phyloP scores from a whole-genome alignment of 495 filamentous ascomycete species.

The Sabuloglossum arenarium region DNA sequence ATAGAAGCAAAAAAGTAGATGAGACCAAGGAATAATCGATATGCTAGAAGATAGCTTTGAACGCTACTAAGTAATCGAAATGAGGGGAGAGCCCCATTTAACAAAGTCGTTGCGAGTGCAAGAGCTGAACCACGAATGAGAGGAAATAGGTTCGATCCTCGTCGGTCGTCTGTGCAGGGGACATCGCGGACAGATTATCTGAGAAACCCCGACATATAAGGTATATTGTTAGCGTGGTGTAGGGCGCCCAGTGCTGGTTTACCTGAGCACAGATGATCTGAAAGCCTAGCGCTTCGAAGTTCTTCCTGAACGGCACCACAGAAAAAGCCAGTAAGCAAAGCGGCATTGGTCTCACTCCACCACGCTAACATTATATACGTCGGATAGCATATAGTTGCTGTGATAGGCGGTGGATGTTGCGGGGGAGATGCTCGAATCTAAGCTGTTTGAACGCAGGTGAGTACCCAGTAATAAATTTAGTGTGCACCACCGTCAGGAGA shows the following conservation, averaged over 20 bases:
- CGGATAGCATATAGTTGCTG: background rate
- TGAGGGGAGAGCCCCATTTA: constrained; percentile 2
- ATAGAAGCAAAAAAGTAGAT: background rate
- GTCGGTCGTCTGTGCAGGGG: background rate
- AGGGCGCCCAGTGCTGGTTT: too few species aligned
- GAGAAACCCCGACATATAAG: background rate
- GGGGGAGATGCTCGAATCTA: background rate
- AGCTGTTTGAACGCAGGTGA: background rate
- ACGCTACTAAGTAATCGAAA: background rate
- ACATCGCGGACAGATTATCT: background rate
- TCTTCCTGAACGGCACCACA: too few species aligned
- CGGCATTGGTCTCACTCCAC: too few species aligned
- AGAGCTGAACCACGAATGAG: background rate
- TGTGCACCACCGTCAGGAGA: background rate
- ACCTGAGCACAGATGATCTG: too few species aligned
- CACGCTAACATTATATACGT: too few species aligned
- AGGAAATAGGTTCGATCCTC: background rate
- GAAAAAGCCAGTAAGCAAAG: too few species aligned
- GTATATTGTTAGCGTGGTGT: background rate
- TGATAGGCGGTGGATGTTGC: background rate
- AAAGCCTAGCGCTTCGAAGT: too few species aligned
- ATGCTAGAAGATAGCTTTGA: background rate
- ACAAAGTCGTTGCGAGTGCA: background rate
- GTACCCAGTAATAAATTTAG: background rate
- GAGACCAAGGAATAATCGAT: background rate